These are phyloP conservation scores for Tolypocladium inflatum DNA, from an alignment of 2,329 filamentous ascomycete genomes.

Conservation along the genomic window DNA sequence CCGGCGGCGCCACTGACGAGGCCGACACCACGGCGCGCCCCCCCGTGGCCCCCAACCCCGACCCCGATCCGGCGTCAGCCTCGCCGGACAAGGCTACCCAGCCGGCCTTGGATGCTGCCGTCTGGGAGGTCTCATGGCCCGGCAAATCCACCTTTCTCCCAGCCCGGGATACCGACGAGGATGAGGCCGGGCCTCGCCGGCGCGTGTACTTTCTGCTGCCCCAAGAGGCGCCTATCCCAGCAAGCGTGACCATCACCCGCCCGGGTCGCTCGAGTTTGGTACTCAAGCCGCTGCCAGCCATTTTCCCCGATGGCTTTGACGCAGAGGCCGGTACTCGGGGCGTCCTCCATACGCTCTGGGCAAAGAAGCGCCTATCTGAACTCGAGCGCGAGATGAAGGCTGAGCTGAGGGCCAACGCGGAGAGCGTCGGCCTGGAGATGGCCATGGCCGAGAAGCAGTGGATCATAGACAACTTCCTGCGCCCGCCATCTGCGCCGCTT, in stretches of 20 bases:
- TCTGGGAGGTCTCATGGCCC: conserved; percentile 76
- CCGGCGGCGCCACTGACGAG: conserved; percentile 2
- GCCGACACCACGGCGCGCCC: conserved; percentile 4
- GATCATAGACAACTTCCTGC: conserved; percentile 68
- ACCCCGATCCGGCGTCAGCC: conserved; percentile 4
- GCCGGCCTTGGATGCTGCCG: conserved; percentile 10
- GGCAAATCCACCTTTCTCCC: conserved; percentile 66
- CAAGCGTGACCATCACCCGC: conserved; percentile 56
- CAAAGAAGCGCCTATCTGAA: conserved; percentile 67
- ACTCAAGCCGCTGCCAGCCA: conserved; percentile 76
- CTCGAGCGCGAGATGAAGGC: conserved; percentile 67
- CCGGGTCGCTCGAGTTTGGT: conserved; percentile 31
- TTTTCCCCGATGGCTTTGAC: conserved; percentile 70
- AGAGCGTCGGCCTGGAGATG: conserved; percentile 80
- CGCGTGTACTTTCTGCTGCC: conserved; percentile 76
- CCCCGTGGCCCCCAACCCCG: conserved; percentile 8
- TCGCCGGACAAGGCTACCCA: neutral
- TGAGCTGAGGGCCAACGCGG: conserved; percentile 64
- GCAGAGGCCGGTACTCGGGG: conserved; percentile 65
- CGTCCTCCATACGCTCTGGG: conserved; percentile 85
- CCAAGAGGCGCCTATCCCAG: conserved; percentile 60
- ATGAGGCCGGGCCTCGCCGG: conserved; percentile 32
- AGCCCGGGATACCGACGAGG: conserved; percentile 32
- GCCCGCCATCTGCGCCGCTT: conserved; percentile 12
- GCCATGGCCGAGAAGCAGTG: conserved; percentile 73